A percentile compares a stretch with the other conserved stretches of the same genome.
Evolutionary conservation across 2,329 filamentous ascomycete species (phyloP).

Genomic region (Colletotrichum sp.): DNA sequence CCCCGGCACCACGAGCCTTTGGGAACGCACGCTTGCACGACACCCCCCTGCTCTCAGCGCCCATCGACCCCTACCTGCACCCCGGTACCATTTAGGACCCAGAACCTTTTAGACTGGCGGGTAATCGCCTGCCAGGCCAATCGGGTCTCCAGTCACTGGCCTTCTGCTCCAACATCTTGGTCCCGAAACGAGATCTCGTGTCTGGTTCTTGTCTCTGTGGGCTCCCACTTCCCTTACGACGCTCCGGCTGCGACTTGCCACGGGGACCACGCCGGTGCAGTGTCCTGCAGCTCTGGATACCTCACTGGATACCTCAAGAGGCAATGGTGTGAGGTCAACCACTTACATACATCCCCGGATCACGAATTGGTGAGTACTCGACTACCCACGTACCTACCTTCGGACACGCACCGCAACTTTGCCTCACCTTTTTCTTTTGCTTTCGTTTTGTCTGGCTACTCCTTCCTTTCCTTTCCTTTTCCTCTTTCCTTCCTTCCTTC

Average conservation of each 20-base stretch:
- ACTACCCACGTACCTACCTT: neutral
- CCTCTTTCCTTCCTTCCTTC: neutral
- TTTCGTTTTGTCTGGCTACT: neutral
- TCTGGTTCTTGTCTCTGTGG: conserved; percentile 16
- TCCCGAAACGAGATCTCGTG: conserved; percentile 23
- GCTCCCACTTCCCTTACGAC: conserved; percentile 20
- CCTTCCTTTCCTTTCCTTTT: neutral
- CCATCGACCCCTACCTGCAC: conserved; percentile 15
- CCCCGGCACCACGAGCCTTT: conserved; percentile 19
- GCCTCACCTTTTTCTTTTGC: neutral
- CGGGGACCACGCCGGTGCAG: conserved; percentile 11
- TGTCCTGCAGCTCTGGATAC: neutral
- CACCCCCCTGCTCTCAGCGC: conserved; percentile 16
- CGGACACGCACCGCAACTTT: neutral
- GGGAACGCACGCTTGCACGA: conserved; percentile 21
- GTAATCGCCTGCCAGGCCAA: conserved; percentile 19
- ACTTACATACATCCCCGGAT: conserved; percentile 4
- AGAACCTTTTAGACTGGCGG: conserved; percentile 22
- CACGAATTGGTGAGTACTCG: conserved; percentile 12
- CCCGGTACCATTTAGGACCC: conserved; percentile 16
- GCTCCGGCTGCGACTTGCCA: conserved; percentile 17
- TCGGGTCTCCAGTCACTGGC: conserved; percentile 10
- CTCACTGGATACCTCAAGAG: neutral
- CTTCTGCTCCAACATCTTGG: conserved; percentile 20
- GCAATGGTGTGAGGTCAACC: conserved; percentile 19